Base-by-base conservation (phyloP, 768 basidiomycete genomes). In the Mycena rebaudengoi region DNA sequence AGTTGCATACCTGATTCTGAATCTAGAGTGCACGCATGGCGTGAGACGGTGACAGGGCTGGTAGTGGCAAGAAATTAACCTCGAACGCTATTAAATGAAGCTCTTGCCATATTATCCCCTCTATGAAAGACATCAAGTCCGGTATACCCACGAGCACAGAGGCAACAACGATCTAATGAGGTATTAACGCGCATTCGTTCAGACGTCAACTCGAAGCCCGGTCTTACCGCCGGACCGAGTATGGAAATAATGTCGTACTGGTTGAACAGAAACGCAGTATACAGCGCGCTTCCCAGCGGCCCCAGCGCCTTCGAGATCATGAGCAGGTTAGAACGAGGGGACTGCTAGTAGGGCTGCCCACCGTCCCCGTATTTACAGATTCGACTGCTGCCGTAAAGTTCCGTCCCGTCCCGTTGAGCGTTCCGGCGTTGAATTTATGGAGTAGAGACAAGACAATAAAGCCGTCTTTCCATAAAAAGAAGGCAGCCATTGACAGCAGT, bases 51-150 rank as follows among this genome's bases (percentile, higher is more conserved):
- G 10, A 18, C 18, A 18, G 10, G 35, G 10, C 35, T 10, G 18
- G 18, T 37, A n/a, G n/a, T n/a, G n/a, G n/a, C n/a, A 18, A 37
- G 35, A 10, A 10, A 18, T 10, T 37, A 37, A 65, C 64, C 43
- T 61, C 59, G 26, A 68, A 68, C 13, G 63, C 33, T 7, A 61
- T 39, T 5, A 68, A 29, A 35, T 68, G 67, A 13, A 68, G 63
- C 30, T 68, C 63, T n/a, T 60, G 50, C 63, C 63, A 68, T 4
- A 66, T 5, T 28, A 61, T 50, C 6, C 52, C 67, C 8, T 37
- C n/a, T 14, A 62, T 20, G 25, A 66, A 53, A 5, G 65, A 35
- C 20, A 33, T 51, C 6, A 57, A 3, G 20, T 66, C 65, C 21
- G 65, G 53, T 2, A 55, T 16, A 6, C 65, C 65, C 13, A 41